Evolutionary conservation across 2,329 filamentous ascomycete species (phyloP).

Genomic region (Microdochium nivale): DNA sequence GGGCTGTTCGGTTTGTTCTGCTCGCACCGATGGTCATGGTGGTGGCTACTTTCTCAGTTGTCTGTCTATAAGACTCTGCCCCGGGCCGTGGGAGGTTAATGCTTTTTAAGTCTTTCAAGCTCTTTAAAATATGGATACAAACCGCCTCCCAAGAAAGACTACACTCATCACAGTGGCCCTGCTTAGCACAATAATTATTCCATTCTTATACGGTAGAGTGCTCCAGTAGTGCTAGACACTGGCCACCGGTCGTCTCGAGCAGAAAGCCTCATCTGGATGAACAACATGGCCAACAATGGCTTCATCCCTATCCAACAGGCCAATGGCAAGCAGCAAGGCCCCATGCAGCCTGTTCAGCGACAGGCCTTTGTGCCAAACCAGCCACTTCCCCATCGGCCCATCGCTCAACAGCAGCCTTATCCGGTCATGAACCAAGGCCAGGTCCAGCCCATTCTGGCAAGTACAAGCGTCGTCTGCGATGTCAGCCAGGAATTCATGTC

Average conservation of each 20-base stretch:
- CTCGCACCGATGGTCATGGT: too few species aligned
- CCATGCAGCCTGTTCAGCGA: not conserved
- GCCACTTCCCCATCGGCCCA: not conserved
- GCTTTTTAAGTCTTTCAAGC: too few species aligned
- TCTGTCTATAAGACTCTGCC: too few species aligned
- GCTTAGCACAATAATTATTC: too few species aligned
- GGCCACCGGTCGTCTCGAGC: not conserved
- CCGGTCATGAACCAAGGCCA: not conserved
- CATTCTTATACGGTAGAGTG: too few species aligned
- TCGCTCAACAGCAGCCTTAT: not conserved
- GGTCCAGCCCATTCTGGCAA: not conserved
- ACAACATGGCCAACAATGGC: not conserved
- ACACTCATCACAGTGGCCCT: too few species aligned
- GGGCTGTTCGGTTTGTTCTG: too few species aligned
- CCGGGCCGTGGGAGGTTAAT: too few species aligned
- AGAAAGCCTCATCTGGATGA: not conserved
- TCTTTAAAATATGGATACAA: too few species aligned
- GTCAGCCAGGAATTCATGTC: not conserved
- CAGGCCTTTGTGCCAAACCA: not conserved
- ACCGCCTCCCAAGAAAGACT: too few species aligned
- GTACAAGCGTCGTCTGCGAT: not conserved
- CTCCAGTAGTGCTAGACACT: not conserved
- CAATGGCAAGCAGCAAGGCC: not conserved
- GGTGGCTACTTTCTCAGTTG: too few species aligned
- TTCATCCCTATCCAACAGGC: not conserved